These are phyloP conservation scores for Mucor indicus DNA, from an alignment of 371 early-diverging fungal species.

Conservation along the genomic window DNA sequence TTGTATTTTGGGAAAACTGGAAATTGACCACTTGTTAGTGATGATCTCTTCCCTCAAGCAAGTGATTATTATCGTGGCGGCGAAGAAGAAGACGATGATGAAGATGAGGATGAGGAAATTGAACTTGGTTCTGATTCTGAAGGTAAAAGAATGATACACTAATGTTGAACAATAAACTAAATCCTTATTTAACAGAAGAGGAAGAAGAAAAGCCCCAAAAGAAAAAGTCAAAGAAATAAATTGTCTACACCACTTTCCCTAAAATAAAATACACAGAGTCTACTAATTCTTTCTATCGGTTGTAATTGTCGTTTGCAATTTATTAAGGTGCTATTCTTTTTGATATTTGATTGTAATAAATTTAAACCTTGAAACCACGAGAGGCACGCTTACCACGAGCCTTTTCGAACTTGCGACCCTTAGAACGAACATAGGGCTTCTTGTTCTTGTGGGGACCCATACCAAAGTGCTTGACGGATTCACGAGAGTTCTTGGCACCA, in stretches of 20 bases:
- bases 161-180: background rate
- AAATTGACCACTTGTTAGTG: constrained; percentile 20
- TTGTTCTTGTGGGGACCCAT: constrained; percentile 67
- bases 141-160: background rate
- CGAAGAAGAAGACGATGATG: constrained; percentile 28
- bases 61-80: constrained; percentile 27
- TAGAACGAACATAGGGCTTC: constrained; percentile 94
- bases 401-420: constrained; percentile 99
- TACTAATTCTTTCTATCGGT: too few species aligned
- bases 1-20: background rate
- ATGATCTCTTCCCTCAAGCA: constrained; percentile 41
- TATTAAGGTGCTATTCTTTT: too few species aligned
- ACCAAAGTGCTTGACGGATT: constrained; percentile 89
- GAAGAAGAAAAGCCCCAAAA: constrained; percentile 13
- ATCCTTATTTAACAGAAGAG: background rate
- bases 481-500: constrained; percentile 80
- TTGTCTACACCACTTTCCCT: background rate
- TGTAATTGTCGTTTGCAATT: too few species aligned
- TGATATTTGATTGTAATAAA: background rate
- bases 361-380: constrained; percentile 91
- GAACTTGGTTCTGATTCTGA: constrained; percentile 34
- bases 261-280: background rate
- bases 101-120: constrained; percentile 31
- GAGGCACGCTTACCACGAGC: constrained; percentile 98
- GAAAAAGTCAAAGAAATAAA: constrained; percentile 13